Evolutionary conservation across 2,329 filamentous ascomycete genomes (phyloP).

Genomic region (Paracorniculantispora psalliotae): DNA sequence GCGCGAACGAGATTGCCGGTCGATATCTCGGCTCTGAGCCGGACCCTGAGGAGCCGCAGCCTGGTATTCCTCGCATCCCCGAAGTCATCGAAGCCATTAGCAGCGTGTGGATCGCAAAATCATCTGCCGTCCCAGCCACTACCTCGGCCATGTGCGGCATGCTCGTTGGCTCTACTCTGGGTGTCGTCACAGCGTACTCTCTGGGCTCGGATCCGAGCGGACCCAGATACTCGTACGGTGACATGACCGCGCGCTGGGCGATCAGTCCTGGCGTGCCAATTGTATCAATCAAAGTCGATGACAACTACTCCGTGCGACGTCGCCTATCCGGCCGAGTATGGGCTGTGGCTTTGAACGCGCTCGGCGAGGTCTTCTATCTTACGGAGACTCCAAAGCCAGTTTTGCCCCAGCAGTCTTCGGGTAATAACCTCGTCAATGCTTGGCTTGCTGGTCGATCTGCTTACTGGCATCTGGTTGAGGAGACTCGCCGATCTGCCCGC

Average conservation of each 20-base stretch:
- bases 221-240: constrained; percentile 62
- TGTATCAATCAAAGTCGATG: constrained; percentile 76
- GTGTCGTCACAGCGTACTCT: constrained; percentile 77
- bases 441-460: constrained; percentile 77
- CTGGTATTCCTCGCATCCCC: constrained; percentile 73
- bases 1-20: constrained; percentile 67
- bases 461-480: constrained; percentile 76
- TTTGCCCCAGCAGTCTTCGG: constrained; percentile 41
- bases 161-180: constrained; percentile 75
- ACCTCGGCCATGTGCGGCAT: constrained; percentile 79
- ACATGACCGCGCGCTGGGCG: constrained; percentile 83
- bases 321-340: constrained; percentile 69
- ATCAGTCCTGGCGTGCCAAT: constrained; percentile 92
- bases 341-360: constrained; percentile 89
- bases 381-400: constrained; percentile 61
- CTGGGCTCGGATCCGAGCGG: constrained; percentile 57
- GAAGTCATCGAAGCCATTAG: constrained; percentile 66
- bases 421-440: constrained; percentile 60
- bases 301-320: constrained; percentile 69
- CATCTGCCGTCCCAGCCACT: constrained; percentile 61
- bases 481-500: constrained; percentile 66
- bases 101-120: constrained; percentile 87
- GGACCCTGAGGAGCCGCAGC: constrained; percentile 55
- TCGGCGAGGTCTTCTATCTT: constrained; percentile 87
- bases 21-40: constrained; percentile 64